Evolutionary conservation across 2,329 filamentous ascomycete species (phyloP).

Genomic region (Xylariaceae sp.): DNA sequence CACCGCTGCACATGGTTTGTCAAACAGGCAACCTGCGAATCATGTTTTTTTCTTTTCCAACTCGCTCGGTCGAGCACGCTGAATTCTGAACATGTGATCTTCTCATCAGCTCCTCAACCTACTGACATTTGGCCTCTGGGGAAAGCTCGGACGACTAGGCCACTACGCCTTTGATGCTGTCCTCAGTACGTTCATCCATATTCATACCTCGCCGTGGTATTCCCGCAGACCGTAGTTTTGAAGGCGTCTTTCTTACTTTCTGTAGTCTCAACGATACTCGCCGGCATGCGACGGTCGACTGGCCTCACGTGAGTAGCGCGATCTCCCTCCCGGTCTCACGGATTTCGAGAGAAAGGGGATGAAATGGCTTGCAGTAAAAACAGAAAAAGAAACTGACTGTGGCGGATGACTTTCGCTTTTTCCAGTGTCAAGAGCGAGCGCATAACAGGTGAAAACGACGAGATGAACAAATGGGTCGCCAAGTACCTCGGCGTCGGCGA

Average conservation of each 20-base stretch:
- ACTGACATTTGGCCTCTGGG: conserved; percentile 63
- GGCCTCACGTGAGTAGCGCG: conserved; percentile 80
- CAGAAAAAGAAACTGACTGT: conserved; percentile 6
- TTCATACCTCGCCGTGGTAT: neutral
- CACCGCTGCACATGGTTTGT: neutral
- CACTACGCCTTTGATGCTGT: conserved; percentile 97
- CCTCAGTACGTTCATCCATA: conserved; percentile 57
- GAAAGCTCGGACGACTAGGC: conserved; percentile 84
- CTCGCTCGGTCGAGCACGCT: conserved; percentile 12
- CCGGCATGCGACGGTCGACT: conserved; percentile 94
- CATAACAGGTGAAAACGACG: conserved; percentile 74
- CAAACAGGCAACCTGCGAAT: neutral
- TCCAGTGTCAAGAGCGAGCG: conserved; percentile 84
- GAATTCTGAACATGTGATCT: conserved; percentile 39
- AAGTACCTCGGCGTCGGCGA: conserved; percentile 93
- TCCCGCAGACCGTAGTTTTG: conserved; percentile 1
- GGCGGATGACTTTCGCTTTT: conserved; percentile 33
- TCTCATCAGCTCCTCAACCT: conserved; percentile 56
- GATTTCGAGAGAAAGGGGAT: neutral
- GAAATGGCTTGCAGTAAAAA: conserved; percentile 1
- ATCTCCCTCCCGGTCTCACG: conserved; percentile 14
- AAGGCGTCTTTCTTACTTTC: conserved; percentile 23
- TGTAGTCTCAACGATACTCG: conserved; percentile 88
- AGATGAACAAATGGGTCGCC: conserved; percentile 81
- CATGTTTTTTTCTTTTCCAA: neutral